Base-by-base conservation (phyloP, 352 stramenopile genomes). In the Salisapilia sapeloensis region DNA sequence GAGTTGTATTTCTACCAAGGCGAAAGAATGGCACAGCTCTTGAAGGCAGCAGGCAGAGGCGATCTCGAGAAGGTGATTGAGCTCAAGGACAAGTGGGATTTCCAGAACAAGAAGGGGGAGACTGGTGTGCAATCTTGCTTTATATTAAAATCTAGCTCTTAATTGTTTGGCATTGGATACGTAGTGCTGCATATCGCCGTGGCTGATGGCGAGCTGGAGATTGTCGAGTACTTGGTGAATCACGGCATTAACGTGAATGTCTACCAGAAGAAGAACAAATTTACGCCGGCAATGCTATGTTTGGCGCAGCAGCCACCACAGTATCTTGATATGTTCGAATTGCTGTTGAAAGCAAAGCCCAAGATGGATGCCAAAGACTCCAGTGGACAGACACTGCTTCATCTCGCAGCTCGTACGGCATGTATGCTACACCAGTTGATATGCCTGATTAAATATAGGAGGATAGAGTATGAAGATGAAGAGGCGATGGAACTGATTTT, bases 51-150 rank as follows among this genome's bases (percentile, higher is more conserved):
- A 84, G 70, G 48, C 9, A 82, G 74, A 38, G 65, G 70, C 17
- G 55, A 85, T 33, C 44, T 85, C 14, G 70, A 82, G 28, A 77
- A 72, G 46, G 65, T 81, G 16, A 63, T 60, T 31, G 57, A 75
- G 42, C 35, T 85, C 18, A 56, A 63, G 27, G 63, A 60, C 19
- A 53, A 81, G 30, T 81, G 65, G 63, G 56, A 46, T 35, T 64
- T 60, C 36, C 65, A 85, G 49, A 85, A 85, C 54, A 85, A 85
- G 46, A 85, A 82, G 53, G 70, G 70, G 33, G 65, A 82, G 34
- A 79, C 65, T 2, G 70, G 70, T 85, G 45, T 19, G 46, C 18
- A 3, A 1, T 3, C 14, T 28, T 32, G 4, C 5, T 32, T 2
- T 4, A 4, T 5, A 15, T 15, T 8, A 29, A 3, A 2, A 4